phyloP scores from a whole-genome alignment of 805 yeast species.

The Candida tallmaniae region DNA sequence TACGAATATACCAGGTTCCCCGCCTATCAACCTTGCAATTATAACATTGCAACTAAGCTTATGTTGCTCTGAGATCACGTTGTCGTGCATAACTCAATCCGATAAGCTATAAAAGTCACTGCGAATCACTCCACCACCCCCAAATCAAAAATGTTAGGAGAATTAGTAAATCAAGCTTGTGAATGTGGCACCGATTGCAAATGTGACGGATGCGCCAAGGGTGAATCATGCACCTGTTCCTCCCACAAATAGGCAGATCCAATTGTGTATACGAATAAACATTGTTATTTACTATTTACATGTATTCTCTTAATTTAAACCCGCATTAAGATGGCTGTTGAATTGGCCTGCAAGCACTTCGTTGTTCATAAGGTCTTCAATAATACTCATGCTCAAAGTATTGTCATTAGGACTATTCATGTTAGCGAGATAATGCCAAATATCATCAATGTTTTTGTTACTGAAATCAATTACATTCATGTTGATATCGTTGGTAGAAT shows the following conservation, averaged over 20 bases:
- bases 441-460: constrained; percentile 4
- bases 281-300: neutral
- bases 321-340: neutral
- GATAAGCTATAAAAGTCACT: too few relatives aligned
- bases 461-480: neutral
- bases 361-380: constrained; percentile 2
- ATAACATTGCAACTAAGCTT: too few relatives aligned
- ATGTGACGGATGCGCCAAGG: constrained; percentile 15
- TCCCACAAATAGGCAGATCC: too few relatives aligned
- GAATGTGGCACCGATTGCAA: constrained; percentile 20
- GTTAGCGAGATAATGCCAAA: constrained; percentile 4
- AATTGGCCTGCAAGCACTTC: too few relatives aligned
- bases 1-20: too few relatives aligned
- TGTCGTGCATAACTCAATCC: too few relatives aligned
- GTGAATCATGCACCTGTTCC: constrained; percentile 11
- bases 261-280: too few relatives aligned
- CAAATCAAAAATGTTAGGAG: too few relatives aligned
- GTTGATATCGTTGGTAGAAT: neutral
- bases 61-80: too few relatives aligned
- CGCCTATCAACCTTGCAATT: too few relatives aligned
- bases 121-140: too few relatives aligned
- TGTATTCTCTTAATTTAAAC: too few relatives aligned
- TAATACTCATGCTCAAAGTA: neutral
- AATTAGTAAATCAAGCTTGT: constrained; percentile 15
- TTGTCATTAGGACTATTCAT: constrained; percentile 1